A percentile compares a stretch with the other conserved stretches of the same genome.
Conservation (phyloP, 2,329 filamentous ascomycete genomes). For the Aspergillus sp. region DNA sequence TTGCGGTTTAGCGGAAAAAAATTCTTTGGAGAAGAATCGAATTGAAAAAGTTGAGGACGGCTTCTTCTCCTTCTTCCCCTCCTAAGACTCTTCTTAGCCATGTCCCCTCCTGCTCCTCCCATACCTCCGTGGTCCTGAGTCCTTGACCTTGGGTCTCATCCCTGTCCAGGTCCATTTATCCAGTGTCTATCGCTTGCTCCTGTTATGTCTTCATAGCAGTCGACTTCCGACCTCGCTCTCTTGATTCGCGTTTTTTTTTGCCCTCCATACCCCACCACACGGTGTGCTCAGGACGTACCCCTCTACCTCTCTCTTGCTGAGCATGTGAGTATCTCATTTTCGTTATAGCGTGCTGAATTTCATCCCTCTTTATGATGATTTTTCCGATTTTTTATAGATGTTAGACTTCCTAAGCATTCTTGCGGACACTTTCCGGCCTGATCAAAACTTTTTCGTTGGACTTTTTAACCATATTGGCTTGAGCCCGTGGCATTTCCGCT, state of each 20-base stretch:
- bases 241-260: constrained; percentile 20
- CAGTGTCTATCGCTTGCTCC: constrained; percentile 13
- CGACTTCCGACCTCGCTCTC: constrained; percentile 17
- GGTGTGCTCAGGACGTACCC: constrained; percentile 22
- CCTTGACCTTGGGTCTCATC: constrained; percentile 22
- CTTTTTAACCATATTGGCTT: constrained; percentile 18
- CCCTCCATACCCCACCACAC: constrained; percentile 24
- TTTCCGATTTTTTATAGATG: constrained; percentile 50
- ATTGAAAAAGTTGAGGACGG: constrained; percentile 20
- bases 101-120: constrained; percentile 25
- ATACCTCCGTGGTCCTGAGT: constrained; percentile 31
- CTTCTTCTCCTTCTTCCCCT: constrained; percentile 21
- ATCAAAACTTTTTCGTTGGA: constrained; percentile 21
- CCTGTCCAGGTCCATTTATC: constrained; percentile 16
- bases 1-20: constrained; percentile 27
- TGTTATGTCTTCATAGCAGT: constrained; percentile 29
- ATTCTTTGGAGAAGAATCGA: constrained; percentile 25
- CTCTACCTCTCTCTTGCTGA: constrained; percentile 11
- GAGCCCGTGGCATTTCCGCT: constrained; percentile 21
- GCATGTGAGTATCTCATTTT: constrained; percentile 29
- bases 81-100: constrained; percentile 31
- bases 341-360: constrained; percentile 10
- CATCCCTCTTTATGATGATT: constrained; percentile 43
- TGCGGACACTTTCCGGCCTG: constrained; percentile 48
- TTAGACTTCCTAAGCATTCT: constrained; percentile 53